Evolutionary conservation across 1,139 yeast species (phyloP), one percentile per base, ranked within the genome.

Genomic region (Yamadazyma jaroonii): DNA sequence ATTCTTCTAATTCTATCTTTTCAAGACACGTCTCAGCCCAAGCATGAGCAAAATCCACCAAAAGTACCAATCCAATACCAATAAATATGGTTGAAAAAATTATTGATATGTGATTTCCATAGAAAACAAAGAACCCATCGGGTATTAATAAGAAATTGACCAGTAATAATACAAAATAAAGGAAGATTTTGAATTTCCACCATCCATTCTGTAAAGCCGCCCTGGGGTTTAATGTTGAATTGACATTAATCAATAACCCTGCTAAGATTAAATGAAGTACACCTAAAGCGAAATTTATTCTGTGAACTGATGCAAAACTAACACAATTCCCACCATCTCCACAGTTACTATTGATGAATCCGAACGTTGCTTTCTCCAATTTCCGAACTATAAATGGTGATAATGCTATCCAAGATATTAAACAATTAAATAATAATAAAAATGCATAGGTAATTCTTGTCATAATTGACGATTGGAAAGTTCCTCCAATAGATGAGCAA

Each of bases 11-110:
- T 58, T 92, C 97, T 34, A 92, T 88, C 53, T 88, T 87, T 48
- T 84, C 92, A 39, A 92, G 74, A 57, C 98, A 94, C 9, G 85
- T 87, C 54, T 94, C 99, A 0, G 98, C 97, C 97, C 97, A 94
- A 43, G 94, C 94, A 61, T 94, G 98, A 9, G 98, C 97, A 71
- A 89, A 92, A 61, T 94, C 98, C 23, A 94, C 97, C 38, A 94
- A 65, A 36, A 94, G 70, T 9, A 94, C 86, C 41, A 94, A 72
- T 0, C 98, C 98, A 45, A 92, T 88, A 7, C 94, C 82, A 27
- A 92, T 74, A 61, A 94, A 94, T 3, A 89, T 59, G 3, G 94
- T 84, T 30, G 96, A 87, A 52, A 89, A 83, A 5, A 88, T 64
- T 31, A 89, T 84, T 10, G 97, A 90, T 36, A 92, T 71, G 64